These are phyloP conservation scores for Penicillium vulpinum DNA, from an alignment of 2,329 filamentous ascomycete species.

Conservation along the genomic window DNA sequence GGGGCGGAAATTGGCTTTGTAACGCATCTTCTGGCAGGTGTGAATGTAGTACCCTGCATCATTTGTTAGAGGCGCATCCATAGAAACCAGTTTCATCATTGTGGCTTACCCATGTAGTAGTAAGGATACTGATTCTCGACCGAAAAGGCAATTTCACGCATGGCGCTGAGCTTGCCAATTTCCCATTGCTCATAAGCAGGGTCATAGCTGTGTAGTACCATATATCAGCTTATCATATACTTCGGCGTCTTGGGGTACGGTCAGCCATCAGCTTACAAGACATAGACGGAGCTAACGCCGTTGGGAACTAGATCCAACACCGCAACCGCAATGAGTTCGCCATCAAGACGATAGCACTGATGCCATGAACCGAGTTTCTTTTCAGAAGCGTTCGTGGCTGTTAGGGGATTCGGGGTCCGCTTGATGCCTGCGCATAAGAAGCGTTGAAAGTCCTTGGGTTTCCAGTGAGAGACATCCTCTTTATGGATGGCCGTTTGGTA, in stretches of 20 bases:
- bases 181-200: conserved; percentile 61
- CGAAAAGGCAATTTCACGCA: conserved; percentile 60
- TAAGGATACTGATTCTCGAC: conserved; percentile 57
- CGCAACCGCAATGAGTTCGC: conserved; percentile 50
- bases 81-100: not conserved
- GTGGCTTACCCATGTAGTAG: conserved; percentile 62
- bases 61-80: not conserved
- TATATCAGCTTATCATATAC: not conserved
- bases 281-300: conserved; percentile 52
- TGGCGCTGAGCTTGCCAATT: conserved; percentile 63
- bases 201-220: conserved; percentile 51
- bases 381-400: conserved; percentile 37
- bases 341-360: conserved; percentile 53
- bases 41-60: conserved; percentile 62
- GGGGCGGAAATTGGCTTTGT: conserved; percentile 50
- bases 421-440: conserved; percentile 51
- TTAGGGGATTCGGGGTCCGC: conserved; percentile 32
- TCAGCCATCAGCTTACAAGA: conserved; percentile 42
- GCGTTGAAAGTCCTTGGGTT: conserved; percentile 46
- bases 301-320: conserved; percentile 50
- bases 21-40: conserved; percentile 53
- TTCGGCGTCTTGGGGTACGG: not conserved
- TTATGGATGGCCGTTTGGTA: conserved; percentile 51
- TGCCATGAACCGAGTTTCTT: conserved; percentile 52
- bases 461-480: conserved; percentile 47